Base-by-base conservation (phyloP, 2,329 filamentous ascomycete species). In the Purpureocillium takamizusanense region DNA sequence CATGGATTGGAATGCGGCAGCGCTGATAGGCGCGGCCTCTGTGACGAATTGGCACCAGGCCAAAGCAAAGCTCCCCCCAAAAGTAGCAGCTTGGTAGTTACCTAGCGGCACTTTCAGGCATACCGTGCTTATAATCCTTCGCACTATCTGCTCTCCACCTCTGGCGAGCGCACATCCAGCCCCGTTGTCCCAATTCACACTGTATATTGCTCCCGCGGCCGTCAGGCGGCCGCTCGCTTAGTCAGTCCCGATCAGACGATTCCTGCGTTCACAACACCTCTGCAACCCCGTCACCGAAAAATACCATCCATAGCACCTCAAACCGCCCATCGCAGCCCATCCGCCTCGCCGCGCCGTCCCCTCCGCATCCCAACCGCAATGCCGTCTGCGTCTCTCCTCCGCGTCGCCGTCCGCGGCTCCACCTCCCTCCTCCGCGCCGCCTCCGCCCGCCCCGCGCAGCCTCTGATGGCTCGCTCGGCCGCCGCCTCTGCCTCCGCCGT, bases 331-430 rank as follows among this genome's bases (percentile, higher is more conserved):
- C 21, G 10, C 21, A 25, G 21, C 21, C 21, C 21, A 14, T 30
- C 28, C 40, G 35, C 37, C 40, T 42, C 40, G 36, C 45, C 40
- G 41, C 53, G 55, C 59, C 54, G 61, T 29, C 37, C 21, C 21
- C 21, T 25, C 21, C 21, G 21, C 40, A 42, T 30, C 38, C 40
- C 43, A 39, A 41, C 44, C 44, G 48, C 45, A 65, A 84, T 83
- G 77, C 76, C 78, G 61, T 80, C 82, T 54, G 67, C 76, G 50
- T 70, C 77, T 46, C 64, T 88, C 57, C 70, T 88, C 67, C 82
- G 84, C 60, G 65, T 81, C 57, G 81, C 81, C 64, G 74, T 75
- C 63, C 83, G 83, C 67, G 74, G 72, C 71, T 65, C 71, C 65
- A 63, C 74, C 59, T 65, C 68, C 62, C 70, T 83, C 61, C 71